These are phyloP conservation scores for Fremontodendron californicum DNA, from an alignment of 345 rosid species.

Conservation along the genomic window DNA sequence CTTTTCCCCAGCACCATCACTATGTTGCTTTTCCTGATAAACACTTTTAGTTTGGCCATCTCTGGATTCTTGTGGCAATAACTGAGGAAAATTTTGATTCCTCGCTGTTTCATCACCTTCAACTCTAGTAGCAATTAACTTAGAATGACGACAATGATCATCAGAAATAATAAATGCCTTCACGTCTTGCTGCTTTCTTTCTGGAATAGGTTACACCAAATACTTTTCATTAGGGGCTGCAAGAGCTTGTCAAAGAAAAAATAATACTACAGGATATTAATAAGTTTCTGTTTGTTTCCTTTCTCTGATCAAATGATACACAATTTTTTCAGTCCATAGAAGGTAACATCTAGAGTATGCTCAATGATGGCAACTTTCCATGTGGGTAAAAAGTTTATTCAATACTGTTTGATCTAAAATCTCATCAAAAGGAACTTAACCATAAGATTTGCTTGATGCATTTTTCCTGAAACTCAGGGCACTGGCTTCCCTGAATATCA, in stretches of 20 bases:
- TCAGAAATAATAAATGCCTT: not conserved
- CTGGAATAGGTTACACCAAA: constrained; percentile 8
- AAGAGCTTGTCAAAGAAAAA: not conserved
- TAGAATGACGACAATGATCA: not conserved
- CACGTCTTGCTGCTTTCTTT: not conserved
- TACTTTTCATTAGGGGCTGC: not conserved
- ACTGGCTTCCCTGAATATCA: not conserved
- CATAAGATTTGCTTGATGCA: not conserved
- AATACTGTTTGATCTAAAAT: no score
- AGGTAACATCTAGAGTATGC: not conserved
- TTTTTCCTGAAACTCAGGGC: not conserved
- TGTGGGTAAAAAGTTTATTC: not conserved
- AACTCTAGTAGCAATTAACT: not conserved
- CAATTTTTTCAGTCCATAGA: not conserved
- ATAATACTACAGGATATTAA: no score
- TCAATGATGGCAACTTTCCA: not conserved
- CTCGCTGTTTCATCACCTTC: not conserved
- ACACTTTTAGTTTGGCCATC: not conserved
- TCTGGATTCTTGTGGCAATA: not conserved
- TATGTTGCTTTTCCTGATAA: not conserved
- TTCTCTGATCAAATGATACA: not conserved
- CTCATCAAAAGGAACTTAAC: not conserved
- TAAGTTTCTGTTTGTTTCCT: not conserved
- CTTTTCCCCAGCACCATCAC: not conserved
- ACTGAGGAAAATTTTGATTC: not conserved